Percentiles rank a stretch among this genome's conserved stretches.
phyloP scores from a whole-genome alignment of 73 alveolate genomes.

The Paramecium pentaurelia region DNA sequence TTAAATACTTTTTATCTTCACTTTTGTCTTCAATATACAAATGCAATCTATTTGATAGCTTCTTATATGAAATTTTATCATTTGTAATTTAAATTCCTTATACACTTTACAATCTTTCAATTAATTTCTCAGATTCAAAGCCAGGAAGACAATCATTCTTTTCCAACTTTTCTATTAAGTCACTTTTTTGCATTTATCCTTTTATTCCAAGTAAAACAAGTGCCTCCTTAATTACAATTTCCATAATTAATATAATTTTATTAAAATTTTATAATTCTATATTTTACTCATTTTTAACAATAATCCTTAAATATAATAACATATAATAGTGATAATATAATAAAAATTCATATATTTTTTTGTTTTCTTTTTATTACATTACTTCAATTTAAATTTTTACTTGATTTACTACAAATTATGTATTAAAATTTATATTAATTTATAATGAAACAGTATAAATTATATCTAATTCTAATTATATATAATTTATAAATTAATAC shows the following conservation, averaged over 20 bases:
- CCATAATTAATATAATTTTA: not conserved
- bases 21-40: not conserved
- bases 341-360: no score
- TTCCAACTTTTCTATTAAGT: not conserved
- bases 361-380: no score
- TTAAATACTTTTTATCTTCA: not conserved
- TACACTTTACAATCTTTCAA: not conserved
- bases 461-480: no score
- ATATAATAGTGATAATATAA: no score
- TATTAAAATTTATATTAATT: no score
- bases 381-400: no score
- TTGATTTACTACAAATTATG: no score
- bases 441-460: no score
- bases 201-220: not conserved
- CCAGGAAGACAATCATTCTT: not conserved
- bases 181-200: not conserved
- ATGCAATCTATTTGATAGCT: not conserved
- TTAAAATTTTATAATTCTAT: not conserved
- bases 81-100: not conserved
- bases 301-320: no score
- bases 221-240: not conserved
- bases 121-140: not conserved
- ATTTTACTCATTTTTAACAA: not conserved
- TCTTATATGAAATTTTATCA: not conserved
- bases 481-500: no score